phyloP scores from a whole-genome alignment of 2,329 filamentous ascomycete species.

The Helotiales sp. region DNA sequence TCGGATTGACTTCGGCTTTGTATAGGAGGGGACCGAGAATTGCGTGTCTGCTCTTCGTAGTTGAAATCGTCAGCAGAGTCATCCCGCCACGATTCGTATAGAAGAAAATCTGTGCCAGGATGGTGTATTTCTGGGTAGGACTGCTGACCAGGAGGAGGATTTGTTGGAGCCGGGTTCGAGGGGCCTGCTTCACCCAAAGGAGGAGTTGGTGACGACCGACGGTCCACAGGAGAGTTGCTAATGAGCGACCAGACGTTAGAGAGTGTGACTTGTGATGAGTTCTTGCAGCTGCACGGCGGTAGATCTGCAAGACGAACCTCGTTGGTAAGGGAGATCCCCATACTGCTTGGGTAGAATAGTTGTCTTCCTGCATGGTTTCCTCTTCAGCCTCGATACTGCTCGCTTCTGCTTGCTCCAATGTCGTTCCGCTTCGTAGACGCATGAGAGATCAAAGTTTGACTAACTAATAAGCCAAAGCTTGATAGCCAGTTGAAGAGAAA shows the following conservation, averaged over 20 bases:
- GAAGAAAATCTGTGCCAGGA: slow-evolving; percentile 6
- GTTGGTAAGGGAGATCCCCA: slow-evolving; percentile 10
- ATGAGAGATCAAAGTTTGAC: slow-evolving; percentile 12
- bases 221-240: slow-evolving; percentile 12
- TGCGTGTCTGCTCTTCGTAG: slow-evolving; percentile 4
- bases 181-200: slow-evolving; percentile 5
- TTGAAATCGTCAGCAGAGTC: slow-evolving; percentile 12
- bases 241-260: neutral
- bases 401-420: slow-evolving; percentile 1
- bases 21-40: neutral
- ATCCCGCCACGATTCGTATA: slow-evolving; percentile 11
- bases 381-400: slow-evolving; percentile 5
- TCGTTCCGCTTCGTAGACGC: slow-evolving; percentile 26
- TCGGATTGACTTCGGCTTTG: neutral
- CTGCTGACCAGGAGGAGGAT: slow-evolving; percentile 15
- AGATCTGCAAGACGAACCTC: slow-evolving; percentile 12
- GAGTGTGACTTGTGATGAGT: neutral
- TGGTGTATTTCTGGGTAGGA: neutral
- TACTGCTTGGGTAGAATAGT: slow-evolving; percentile 16
- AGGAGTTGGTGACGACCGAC: slow-evolving; percentile 1
- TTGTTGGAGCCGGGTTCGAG: slow-evolving; percentile 6
- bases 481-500: slow-evolving; percentile 11
- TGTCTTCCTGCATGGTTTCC: slow-evolving; percentile 17
- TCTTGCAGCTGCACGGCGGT: neutral
- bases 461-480: slow-evolving; percentile 3